Evolutionary conservation across 768 basidiomycete species (phyloP), one percentile per base, ranked within the genome.

Genomic region (Peribolospora baueri): DNA sequence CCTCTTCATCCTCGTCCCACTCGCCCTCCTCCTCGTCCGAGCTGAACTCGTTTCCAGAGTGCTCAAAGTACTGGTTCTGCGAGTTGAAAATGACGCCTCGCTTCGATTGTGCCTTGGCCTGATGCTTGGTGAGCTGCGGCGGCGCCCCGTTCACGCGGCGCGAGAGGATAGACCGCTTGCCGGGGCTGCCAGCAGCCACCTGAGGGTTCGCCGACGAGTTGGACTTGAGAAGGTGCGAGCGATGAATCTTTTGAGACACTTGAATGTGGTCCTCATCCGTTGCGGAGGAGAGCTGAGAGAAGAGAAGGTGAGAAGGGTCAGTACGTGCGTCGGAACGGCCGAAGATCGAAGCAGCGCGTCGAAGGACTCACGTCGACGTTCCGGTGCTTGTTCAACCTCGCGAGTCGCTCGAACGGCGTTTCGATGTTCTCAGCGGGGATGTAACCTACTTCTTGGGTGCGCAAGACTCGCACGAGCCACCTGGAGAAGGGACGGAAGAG

Each of bases 351-450:
- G 47, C 37, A 48, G 42, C 0, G 54, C 2, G 14, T 40, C 13
- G 14, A 46, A 14, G 48, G 9, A 72, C 84, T 64, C 67, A 90
- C 87, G 67, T 97, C 91, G 54, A 97, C 82, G 67, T 98, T 98
- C 40, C 90, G 75, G 65, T 93, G 87, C 66, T 95, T 95, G 71
- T 98, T 97, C 54, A 97, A 73, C 56, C 93, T 72, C 0, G 93
- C 93, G 5, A 97, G 75, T 42, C 93, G 76, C 65, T 98, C 93
- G 62, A 87, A 93, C 0, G 93, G 93, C 0, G 93, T 98, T 67
- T 98, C 93, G 61, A 98, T 95, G 67, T 95, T 97, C 70, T 98
- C 93, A 0, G 93, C 93, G 13, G 93, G 93, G 51, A 98, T 97
- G 67, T 98, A 98, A 0, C 93, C 93, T 11, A 98, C 86, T 63